Percentiles rank a stretch among this genome's conserved stretches.
phyloP scores from a whole-genome alignment of 108 stramenopile genomes.

The Cyclotella sp. region DNA sequence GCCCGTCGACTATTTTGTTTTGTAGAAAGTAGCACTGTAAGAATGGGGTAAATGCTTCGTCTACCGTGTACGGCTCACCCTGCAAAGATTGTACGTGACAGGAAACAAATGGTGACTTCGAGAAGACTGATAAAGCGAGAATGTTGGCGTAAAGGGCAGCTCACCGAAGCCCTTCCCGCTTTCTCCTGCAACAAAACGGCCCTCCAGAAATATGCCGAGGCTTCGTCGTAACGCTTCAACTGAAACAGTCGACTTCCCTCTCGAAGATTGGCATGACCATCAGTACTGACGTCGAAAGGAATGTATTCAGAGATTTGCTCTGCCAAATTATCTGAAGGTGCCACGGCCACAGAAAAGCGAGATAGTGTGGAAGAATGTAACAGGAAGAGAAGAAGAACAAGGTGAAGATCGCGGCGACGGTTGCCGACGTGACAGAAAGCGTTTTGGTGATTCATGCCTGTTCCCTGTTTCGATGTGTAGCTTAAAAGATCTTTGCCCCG shows the following conservation, averaged over 20 bases:
- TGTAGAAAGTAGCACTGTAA: slow-evolving; percentile 68
- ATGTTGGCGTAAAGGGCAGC: not conserved
- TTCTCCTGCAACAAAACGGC: slow-evolving; percentile 62
- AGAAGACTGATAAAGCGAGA: not conserved
- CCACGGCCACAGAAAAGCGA: not conserved
- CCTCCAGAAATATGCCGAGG: slow-evolving; percentile 69
- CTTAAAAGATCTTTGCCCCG: too few relatives aligned
- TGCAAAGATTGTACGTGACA: not conserved
- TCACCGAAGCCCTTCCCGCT: not conserved
- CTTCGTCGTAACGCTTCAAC: slow-evolving; percentile 55
- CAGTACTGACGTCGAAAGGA: slow-evolving; percentile 9
- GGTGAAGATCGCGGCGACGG: too few relatives aligned
- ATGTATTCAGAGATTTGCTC: not conserved
- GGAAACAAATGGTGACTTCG: not conserved
- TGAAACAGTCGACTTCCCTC: slow-evolving; percentile 60
- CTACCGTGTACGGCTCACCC: slow-evolving; percentile 53
- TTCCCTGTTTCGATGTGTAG: too few relatives aligned
- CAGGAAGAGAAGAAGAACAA: too few relatives aligned
- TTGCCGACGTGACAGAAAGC: too few relatives aligned
- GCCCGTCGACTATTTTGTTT: slow-evolving; percentile 66
- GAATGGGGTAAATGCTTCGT: slow-evolving; percentile 74
- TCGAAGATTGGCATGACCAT: slow-evolving; percentile 60
- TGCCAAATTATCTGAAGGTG: not conserved
- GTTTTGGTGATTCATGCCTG: too few relatives aligned
- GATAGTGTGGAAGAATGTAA: not conserved